Evolutionary conservation across 73 alveolate species (phyloP), one percentile per base, ranked within the genome.

Genomic region (Uronychia setigera): DNA sequence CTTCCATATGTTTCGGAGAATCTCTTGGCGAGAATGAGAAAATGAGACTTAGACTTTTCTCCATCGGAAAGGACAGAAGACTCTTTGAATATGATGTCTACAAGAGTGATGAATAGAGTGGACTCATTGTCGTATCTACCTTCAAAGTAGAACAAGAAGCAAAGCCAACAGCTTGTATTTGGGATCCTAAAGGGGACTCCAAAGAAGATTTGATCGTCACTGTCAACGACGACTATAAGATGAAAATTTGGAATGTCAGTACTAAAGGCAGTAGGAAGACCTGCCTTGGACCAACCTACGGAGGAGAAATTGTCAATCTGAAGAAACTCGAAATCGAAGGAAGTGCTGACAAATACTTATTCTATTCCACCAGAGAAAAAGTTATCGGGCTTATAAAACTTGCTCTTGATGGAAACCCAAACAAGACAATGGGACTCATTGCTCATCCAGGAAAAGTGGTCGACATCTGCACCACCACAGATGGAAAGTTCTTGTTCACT

Each of bases 361-460:
- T 98, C 28, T 98, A 97, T 82, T 86, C 98, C 19, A 98, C 99
- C 29, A 91, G 92, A 78, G 97, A 96, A 89, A 97, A 98, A 85
- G 99, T 98, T 25, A 93, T 98, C 79, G 99, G 99, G 33, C 90
- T 98, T 9, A 96, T 98, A 90, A 97, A 96, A 35, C 93, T 98
- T 59, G 99, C 99, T 26, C 91, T 98, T 29, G 99, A 98, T 87
- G 99, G 99, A 13, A 98, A 98, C 90, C 99, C 99, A 60, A 96
- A 93, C 86, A 96, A 97, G 88, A 93, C 98, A 33, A 97, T 98
- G 99, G 99, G 99, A 35, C 95, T 98, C 1, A 96, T 98, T 67
- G 99, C 99, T 33, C 99, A 98, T 89, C 99, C 99, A 58, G 98
- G 96, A 25, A 91, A 94, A 76, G 95, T 98, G 28, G 96, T 93